A percentile compares a stretch with the other conserved stretches of the same genome.
Conservation (phyloP, 192 early-diverging fungal genomes). For the Coemansia sp. region DNA sequence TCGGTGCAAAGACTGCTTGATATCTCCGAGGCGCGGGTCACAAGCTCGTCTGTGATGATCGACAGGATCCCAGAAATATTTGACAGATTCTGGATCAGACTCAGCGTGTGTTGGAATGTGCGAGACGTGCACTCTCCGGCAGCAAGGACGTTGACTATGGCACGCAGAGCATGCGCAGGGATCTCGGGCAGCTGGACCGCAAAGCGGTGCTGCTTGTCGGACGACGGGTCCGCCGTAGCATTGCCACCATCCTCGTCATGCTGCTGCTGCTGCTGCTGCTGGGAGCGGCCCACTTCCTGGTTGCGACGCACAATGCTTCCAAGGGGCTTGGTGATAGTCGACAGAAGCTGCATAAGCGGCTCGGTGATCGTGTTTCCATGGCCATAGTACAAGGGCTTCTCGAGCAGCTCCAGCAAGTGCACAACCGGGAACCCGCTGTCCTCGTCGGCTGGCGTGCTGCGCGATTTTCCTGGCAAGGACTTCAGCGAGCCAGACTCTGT, state of each 20-base stretch:
- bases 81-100: constrained; percentile 87
- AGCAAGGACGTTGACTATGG: constrained; percentile 89
- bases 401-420: constrained; percentile 80
- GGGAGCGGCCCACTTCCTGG: constrained; percentile 43
- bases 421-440: constrained; percentile 65
- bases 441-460: constrained; percentile 62
- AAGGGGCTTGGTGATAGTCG: constrained; percentile 78
- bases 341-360: constrained; percentile 83
- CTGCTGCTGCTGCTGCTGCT: constrained; percentile 20
- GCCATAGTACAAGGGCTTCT: constrained; percentile 78
- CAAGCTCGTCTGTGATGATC: constrained; percentile 81
- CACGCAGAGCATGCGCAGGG: constrained; percentile 78
- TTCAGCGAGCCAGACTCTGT: constrained; percentile 39
- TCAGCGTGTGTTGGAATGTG: constrained; percentile 92
- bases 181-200: constrained; percentile 74
- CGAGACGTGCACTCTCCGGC: constrained; percentile 87
- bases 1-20: constrained; percentile 70
- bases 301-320: constrained; percentile 60
- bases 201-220: constrained; percentile 4
- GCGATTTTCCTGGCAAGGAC: constrained; percentile 46
- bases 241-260: constrained; percentile 3
- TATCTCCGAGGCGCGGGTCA: constrained; percentile 68
- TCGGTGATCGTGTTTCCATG: constrained; percentile 80
- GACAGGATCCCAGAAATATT: constrained; percentile 67
- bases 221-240: constrained; percentile 2